A percentile compares a stretch with the other conserved stretches of the same genome.
These are phyloP conservation scores for Jamesozyma lodderae DNA, from an alignment of 805 yeast species.

Conservation along the genomic window DNA sequence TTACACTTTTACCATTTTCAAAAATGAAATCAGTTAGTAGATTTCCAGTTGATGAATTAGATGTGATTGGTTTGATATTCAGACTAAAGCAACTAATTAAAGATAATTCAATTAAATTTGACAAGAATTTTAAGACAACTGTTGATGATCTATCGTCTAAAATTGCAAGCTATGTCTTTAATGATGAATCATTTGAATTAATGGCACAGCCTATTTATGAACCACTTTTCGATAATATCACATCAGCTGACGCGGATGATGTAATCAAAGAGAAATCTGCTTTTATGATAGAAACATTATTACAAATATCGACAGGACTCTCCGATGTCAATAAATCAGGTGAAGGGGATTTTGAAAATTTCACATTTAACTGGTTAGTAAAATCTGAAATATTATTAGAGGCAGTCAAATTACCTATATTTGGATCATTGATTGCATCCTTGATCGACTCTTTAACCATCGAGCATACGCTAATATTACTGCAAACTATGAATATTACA, in stretches of 20 bases:
- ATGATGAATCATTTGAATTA: conserved; percentile 5
- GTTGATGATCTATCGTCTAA: conserved; percentile 36
- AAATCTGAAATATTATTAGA: not conserved
- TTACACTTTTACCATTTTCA: conserved; percentile 27
- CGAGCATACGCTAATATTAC: not conserved
- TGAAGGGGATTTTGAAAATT: conserved; percentile 4
- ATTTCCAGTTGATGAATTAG: conserved; percentile 39
- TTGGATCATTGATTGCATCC: not conserved
- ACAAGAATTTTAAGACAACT: conserved; percentile 17
- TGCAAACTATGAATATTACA: not conserved
- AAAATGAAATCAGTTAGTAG: conserved; percentile 26
- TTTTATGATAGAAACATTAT: conserved; percentile 28
- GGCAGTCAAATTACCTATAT: not conserved
- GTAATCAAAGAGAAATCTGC: conserved; percentile 13
- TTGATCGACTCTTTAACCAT: not conserved
- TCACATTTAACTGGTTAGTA: conserved; percentile 6
- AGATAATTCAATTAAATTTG: conserved; percentile 17
- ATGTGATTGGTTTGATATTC: conserved; percentile 38
- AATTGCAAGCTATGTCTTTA: conserved; percentile 34
- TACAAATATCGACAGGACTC: conserved; percentile 27
- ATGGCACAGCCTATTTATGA: conserved; percentile 3
- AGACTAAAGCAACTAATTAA: conserved; percentile 31
- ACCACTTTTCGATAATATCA: conserved; percentile 4
- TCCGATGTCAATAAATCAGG: not conserved
- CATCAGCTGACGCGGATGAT: not conserved